Evolutionary conservation across 352 stramenopile species (phyloP).

Genomic region (Globisporangium megalacanthum): DNA sequence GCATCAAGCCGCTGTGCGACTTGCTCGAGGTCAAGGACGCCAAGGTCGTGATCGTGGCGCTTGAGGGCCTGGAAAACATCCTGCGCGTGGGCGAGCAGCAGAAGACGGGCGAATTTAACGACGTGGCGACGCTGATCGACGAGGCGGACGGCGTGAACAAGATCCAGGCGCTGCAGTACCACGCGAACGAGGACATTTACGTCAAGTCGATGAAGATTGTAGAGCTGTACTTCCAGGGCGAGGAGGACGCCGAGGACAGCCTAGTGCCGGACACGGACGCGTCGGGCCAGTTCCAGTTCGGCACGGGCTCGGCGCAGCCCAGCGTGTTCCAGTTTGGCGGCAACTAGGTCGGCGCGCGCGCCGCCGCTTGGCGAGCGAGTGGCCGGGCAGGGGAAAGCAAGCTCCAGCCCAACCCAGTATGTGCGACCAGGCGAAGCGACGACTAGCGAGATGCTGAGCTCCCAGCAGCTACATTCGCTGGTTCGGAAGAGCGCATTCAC

Average conservation of each 20-base stretch:
- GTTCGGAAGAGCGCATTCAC: not conserved
- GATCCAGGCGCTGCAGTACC: slow-evolving; percentile 97
- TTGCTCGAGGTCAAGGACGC: slow-evolving; percentile 95
- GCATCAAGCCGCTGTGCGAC: slow-evolving; percentile 97
- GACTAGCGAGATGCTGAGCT: not conserved
- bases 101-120: slow-evolving; percentile 85
- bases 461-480: not conserved
- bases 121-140: slow-evolving; percentile 94
- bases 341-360: slow-evolving; percentile 34
- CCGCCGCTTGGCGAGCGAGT: not conserved
- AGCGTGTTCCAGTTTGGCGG: slow-evolving; percentile 80
- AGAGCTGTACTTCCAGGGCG: slow-evolving; percentile 97
- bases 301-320: slow-evolving; percentile 47
- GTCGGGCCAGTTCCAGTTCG: slow-evolving; percentile 81
- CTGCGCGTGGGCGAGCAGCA: slow-evolving; percentile 86
- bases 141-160: slow-evolving; percentile 96
- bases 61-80: slow-evolving; percentile 99
- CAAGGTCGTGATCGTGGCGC: slow-evolving; percentile 98
- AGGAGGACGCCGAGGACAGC: slow-evolving; percentile 94
- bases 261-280: slow-evolving; percentile 65
- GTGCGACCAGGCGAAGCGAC: slow-evolving; percentile 6
- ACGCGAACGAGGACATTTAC: slow-evolving; percentile 95
- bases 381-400: too few species aligned
- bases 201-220: slow-evolving; percentile 96
- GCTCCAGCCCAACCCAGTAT: too few species aligned